Evolutionary conservation across 2,329 filamentous ascomycete genomes (phyloP).

Genomic region (Pseudohalonectria lignicola): DNA sequence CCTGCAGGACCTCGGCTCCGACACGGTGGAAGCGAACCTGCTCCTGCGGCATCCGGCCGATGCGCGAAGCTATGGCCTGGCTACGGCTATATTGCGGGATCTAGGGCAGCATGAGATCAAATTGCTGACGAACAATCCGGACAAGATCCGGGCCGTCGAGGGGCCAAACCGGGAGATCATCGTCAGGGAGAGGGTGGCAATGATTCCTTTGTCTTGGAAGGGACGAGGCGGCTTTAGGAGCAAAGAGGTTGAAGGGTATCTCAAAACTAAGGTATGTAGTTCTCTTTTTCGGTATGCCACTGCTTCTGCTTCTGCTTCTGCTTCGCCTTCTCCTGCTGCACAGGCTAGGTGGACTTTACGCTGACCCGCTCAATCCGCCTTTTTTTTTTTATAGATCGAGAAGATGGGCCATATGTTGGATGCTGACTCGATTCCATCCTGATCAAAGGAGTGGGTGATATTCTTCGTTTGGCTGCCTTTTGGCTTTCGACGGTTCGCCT

Average conservation of each 20-base stretch:
- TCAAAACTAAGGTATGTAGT: conserved; percentile 75
- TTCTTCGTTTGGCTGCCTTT: no score
- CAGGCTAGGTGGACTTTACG: no score
- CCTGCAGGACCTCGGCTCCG: conserved; percentile 89
- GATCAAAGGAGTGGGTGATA: neutral
- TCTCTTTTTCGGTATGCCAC: no score
- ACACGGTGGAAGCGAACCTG: conserved; percentile 94
- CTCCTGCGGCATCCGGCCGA: conserved; percentile 87
- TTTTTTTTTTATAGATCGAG: conserved; percentile 49
- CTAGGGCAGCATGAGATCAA: conserved; percentile 69
- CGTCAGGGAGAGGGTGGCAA: conserved; percentile 82
- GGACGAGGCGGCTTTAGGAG: conserved; percentile 75
- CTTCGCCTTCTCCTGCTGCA: no score
- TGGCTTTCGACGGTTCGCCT: no score
- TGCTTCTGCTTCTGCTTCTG: neutral
- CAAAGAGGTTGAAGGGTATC: conserved; percentile 83
- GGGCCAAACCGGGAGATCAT: conserved; percentile 79
- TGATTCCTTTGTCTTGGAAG: conserved; percentile 93
- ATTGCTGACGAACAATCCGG: conserved; percentile 90
- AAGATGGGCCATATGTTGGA: conserved; percentile 79
- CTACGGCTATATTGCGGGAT: conserved; percentile 87
- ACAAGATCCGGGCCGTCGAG: conserved; percentile 91
- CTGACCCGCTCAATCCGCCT: no score
- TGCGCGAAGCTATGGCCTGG: conserved; percentile 88
- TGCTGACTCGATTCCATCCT: conserved; percentile 17